Evolutionary conservation across 352 stramenopile genomes (phyloP).

Genomic region (Phytophthora sojae): DNA sequence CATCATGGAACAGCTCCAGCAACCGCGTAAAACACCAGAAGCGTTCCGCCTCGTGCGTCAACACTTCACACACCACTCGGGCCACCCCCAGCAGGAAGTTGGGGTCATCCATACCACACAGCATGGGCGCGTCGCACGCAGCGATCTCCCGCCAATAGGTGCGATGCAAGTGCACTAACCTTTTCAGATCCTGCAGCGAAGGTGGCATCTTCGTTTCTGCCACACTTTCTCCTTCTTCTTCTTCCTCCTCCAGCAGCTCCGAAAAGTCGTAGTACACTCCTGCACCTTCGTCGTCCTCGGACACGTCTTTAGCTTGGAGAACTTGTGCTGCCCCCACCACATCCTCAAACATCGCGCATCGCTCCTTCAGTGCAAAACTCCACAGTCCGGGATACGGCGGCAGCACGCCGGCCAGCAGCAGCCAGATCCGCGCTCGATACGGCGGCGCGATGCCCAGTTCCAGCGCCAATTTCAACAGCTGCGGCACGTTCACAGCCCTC

Average conservation of each 20-base stretch:
- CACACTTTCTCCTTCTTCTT: slow-evolving; percentile 5
- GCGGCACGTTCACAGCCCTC: slow-evolving; percentile 59
- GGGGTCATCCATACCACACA: slow-evolving; percentile 53
- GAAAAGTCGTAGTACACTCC: slow-evolving; percentile 35
- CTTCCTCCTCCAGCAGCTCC: slow-evolving; percentile 21
- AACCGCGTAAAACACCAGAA: slow-evolving; percentile 81
- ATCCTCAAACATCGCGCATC: slow-evolving; percentile 72
- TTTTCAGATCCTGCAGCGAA: slow-evolving; percentile 28
- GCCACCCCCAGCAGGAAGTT: slow-evolving; percentile 47
- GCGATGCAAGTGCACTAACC: slow-evolving; percentile 50
- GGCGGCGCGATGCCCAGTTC: slow-evolving; percentile 72
- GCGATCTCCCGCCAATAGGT: slow-evolving; percentile 55
- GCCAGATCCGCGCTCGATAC: slow-evolving; percentile 65
- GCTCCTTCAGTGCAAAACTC: slow-evolving; percentile 63
- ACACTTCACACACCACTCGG: slow-evolving; percentile 48
- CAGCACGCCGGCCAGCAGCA: slow-evolving; percentile 63
- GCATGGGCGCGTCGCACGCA: slow-evolving; percentile 22
- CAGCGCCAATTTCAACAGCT: slow-evolving; percentile 78
- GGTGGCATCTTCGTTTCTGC: background rate
- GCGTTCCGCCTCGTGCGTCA: slow-evolving; percentile 50
- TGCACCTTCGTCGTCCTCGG: slow-evolving; percentile 16
- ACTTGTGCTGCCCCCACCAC: slow-evolving; percentile 57
- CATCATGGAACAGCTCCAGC: slow-evolving; percentile 66
- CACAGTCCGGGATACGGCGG: slow-evolving; percentile 69
- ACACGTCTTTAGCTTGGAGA: slow-evolving; percentile 44